Evolutionary conservation across 2,329 filamentous ascomycete species (phyloP), one percentile per base, ranked within the genome.

Genomic region (Xylaria sp.): DNA sequence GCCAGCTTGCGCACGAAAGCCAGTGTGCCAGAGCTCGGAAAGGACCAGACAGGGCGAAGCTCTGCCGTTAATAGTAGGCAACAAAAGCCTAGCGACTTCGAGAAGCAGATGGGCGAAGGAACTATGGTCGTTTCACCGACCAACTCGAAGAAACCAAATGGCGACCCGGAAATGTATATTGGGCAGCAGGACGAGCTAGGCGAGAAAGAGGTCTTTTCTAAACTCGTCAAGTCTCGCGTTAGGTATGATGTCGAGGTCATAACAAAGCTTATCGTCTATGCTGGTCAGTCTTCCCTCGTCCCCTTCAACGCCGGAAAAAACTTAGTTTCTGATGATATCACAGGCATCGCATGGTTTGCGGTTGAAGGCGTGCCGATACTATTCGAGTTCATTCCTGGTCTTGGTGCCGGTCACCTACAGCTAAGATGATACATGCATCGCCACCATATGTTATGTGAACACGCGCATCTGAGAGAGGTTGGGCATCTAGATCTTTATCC

Each of bases 161-260:
- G 79, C 30, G 81, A 79, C 67, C 78, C 79, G 10, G 79, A 81
- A 6, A 56, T 80, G 28, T 80, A 76, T 59, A 66, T 82, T 2
- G 80, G 81, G 13, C 81, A 82, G 28, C 82, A 84, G 57, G 82
- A 86, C 52, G 85, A 87, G 73, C 74, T 87, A 30, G 89, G 89
- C 56, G 91, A 94, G 78, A 87, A 85, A 73, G 92, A 97, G 77
- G 90, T 98, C 79, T 97, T 98, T 79, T 91, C 90, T 52, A 89
- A 87, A 77, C 85, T 98, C 63, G 90, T 94, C 70, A 93, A 91
- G 81, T 94, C 96, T 57, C 89, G 96, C 72, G 94, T 97, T 67
- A 86, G 94, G 74, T 99, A 98, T 77, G 96, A 99, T 80, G 95
- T 98, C n/a, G 96, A 99, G 80, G 95, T 99, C 45, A 92, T 99